phyloP scores from a whole-genome alignment of 768 basidiomycete species.

The Stropharia rugosoannulata region DNA sequence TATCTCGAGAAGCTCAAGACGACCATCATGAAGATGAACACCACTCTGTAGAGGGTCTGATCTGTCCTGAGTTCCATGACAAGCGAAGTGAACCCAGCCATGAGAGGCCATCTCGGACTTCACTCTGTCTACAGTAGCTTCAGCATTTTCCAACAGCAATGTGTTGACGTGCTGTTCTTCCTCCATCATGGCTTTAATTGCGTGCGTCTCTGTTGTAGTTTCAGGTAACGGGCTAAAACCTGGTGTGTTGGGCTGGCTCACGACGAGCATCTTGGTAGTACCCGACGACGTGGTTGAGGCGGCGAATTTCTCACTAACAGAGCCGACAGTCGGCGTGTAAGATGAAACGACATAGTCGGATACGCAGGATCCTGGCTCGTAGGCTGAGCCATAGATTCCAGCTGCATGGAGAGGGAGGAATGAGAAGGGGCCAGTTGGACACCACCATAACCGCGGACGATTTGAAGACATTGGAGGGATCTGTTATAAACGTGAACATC shows the following conservation, averaged over 20 bases:
- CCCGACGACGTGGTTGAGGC: not conserved
- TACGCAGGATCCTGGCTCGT: constrained; percentile 2
- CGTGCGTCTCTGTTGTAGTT: not conserved
- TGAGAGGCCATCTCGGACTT: constrained; percentile 1
- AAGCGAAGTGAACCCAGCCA: constrained; percentile 34
- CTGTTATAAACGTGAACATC: no score
- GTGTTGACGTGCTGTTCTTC: not conserved
- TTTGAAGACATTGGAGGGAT: no score
- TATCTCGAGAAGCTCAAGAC: constrained; percentile 19
- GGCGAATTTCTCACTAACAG: not conserved
- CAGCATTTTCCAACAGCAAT: constrained; percentile 3
- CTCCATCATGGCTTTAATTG: not conserved
- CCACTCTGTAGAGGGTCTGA: constrained; percentile 23
- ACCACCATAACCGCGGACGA: constrained; percentile 2
- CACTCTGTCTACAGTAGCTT: constrained; percentile 10
- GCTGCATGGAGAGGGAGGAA: constrained; percentile 23
- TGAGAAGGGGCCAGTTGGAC: constrained; percentile 17
- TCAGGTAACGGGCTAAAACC: not conserved
- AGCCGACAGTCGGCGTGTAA: constrained; percentile 18
- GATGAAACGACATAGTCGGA: constrained; percentile 20
- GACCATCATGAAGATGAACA: constrained; percentile 18
- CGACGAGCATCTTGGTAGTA: constrained; percentile 3
- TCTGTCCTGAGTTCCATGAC: constrained; percentile 30
- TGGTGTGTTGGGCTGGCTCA: constrained; percentile 13
- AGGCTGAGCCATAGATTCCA: constrained; percentile 11